Percentiles rank a stretch among this genome's conserved stretches.
These are phyloP conservation scores for Avena eriantha DNA, from an alignment of 176 grass and related monocot species.

Conservation along the genomic window DNA sequence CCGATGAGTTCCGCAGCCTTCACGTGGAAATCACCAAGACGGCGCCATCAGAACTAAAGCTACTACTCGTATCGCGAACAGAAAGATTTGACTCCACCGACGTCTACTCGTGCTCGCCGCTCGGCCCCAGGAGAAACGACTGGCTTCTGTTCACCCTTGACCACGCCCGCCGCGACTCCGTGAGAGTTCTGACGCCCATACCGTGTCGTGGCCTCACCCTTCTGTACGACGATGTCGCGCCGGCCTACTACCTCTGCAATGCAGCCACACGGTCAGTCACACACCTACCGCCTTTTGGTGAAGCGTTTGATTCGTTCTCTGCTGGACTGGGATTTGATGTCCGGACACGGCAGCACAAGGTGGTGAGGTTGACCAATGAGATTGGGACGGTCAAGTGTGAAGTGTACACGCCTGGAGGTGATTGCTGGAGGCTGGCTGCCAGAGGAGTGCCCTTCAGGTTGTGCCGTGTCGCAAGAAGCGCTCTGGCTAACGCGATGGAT, in stretches of 20 bases:
- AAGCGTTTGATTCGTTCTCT: background rate
- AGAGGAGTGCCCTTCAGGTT: too few relatives aligned
- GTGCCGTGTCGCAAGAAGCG: too few relatives aligned
- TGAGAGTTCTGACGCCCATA: background rate
- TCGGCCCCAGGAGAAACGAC: too few relatives aligned
- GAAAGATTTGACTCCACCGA: too few relatives aligned
- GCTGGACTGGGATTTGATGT: too few relatives aligned
- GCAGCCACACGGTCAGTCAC: constrained; percentile 32
- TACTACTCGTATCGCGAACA: too few relatives aligned
- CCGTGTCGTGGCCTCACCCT: constrained; percentile 29
- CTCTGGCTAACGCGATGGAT: too few relatives aligned
- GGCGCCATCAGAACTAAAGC: too few relatives aligned
- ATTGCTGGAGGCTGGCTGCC: too few relatives aligned
- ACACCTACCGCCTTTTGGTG: background rate
- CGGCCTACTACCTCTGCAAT: constrained; percentile 36
- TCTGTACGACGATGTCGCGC: background rate
- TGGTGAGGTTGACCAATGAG: constrained; percentile 11
- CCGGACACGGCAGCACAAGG: constrained; percentile 3
- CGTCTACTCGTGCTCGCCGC: too few relatives aligned
- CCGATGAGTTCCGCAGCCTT: background rate
- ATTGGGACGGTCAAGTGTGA: too few relatives aligned
- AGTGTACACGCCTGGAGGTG: too few relatives aligned
- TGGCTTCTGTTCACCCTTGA: constrained; percentile 13
- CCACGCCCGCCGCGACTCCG: background rate
- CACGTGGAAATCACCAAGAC: background rate